These are phyloP conservation scores for Vaccinium macrocarpon DNA, from an alignment of 148 eudicot species.

Conservation along the genomic window DNA sequence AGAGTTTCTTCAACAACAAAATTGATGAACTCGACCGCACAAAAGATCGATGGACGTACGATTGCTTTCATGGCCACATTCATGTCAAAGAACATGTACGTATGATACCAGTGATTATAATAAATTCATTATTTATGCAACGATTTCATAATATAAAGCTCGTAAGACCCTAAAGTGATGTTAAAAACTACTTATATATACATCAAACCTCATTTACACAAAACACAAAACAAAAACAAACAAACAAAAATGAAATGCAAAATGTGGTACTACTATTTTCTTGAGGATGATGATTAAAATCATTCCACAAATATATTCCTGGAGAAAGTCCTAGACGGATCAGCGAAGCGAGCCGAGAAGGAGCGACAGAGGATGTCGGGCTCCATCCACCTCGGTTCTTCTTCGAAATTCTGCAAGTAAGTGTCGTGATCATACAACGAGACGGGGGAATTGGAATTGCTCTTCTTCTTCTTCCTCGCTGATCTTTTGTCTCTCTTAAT, in stretches of 20 bases:
- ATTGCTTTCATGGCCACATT: too few species aligned
- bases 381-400: constrained; percentile 36
- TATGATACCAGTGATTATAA: too few species aligned
- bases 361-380: constrained; percentile 40
- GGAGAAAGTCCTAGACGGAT: constrained; percentile 29
- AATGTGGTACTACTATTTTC: background rate
- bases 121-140: too few species aligned
- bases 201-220: background rate
- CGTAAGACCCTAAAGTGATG: background rate
- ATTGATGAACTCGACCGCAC: too few species aligned
- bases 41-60: too few species aligned
- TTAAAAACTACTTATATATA: background rate
- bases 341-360: constrained; percentile 56
- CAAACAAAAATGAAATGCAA: background rate
- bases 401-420: constrained; percentile 54
- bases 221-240: background rate
- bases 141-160: too few species aligned
- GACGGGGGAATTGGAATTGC: constrained; percentile 5
- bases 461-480: background rate
- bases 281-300: background rate
- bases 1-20: too few species aligned
- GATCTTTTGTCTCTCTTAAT: background rate
- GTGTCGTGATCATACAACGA: constrained; percentile 37
- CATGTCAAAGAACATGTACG: too few species aligned
- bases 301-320: background rate